Base-by-base conservation (phyloP, 345 rosid genomes). In the Lumnitzera littorea region DNA sequence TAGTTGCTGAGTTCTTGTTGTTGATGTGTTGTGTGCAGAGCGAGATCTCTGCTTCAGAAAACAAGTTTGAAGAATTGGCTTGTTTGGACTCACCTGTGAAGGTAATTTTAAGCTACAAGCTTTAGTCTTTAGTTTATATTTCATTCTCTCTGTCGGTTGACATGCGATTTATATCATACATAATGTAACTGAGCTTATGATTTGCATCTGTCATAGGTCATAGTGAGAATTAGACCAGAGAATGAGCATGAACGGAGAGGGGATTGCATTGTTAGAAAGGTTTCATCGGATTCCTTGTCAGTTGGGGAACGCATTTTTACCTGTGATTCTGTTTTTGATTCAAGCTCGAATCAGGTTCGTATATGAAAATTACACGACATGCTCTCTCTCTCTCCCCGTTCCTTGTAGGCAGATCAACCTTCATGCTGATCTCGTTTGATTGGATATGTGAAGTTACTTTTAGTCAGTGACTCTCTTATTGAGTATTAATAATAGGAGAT, bases 301-400 rank as follows among this genome's bases (percentile, higher is more conserved):
- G 65, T 86, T 62, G 80, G 79, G 25, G 92, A 86, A 66, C 84
- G 91, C 52, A 73, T 72, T 3, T 91, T 90, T 57, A 67, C 78
- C 13, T 90, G 90, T 55, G 95, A 94, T 73, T 86, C 95, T 5
- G 82, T 94, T 75, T 78, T 94, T 47, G 96, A 82, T 77, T 78
- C 86, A 41, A 82, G 64, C 50, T 79, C 86, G n/a, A 83, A 66
- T 56, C 96, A 94, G 99, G 99, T 92, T 63, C 55, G 65, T 25
- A 9, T 48, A 14, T 27, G 5, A 27, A 27, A 27, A 27, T 27
- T 5, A 27, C 31, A 27, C 27, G 29, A 53, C 16, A 17, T 27
- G n/a, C 24, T 23, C 10, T 46, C 15, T 20, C 17, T 8, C n/a
- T 54, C 9, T 24, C 7, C 10, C 9, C 11, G 5, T 36, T 1